Conservation (phyloP, 129 eudicot genomes). For the Flaveria ramosissima region DNA sequence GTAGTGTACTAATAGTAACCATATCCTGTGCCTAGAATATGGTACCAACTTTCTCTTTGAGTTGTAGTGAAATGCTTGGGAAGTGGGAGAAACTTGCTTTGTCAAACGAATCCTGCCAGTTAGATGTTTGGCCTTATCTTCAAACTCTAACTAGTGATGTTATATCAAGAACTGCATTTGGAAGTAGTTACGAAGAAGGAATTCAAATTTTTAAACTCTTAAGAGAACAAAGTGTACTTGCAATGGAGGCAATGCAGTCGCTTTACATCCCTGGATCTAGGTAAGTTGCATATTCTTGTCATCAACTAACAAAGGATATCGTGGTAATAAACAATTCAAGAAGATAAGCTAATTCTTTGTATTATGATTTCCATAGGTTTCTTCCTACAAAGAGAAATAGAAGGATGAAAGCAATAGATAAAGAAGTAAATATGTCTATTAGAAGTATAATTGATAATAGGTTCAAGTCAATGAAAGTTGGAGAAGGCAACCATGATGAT, state of each 20-base stretch:
- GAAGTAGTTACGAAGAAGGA: slow-evolving; percentile 16
- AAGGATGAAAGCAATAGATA: background rate
- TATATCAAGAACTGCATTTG: slow-evolving; percentile 13
- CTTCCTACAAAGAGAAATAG: background rate
- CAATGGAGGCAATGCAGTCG: background rate
- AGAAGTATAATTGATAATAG: background rate
- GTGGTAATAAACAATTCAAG: background rate
- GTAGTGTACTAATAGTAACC: too few species aligned
- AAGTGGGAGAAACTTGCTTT: background rate
- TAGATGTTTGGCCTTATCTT: slow-evolving; percentile 17
- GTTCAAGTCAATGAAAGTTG: background rate
- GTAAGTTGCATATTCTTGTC: too few species aligned
- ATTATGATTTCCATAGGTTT: background rate
- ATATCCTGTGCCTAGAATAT: background rate
- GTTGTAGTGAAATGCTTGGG: background rate
- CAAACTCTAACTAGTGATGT: slow-evolving; percentile 6
- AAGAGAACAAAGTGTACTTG: background rate
- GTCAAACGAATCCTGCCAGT: background rate
- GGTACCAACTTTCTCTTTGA: background rate
- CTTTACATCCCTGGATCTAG: too few species aligned
- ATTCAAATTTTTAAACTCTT: background rate
- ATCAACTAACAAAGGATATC: background rate
- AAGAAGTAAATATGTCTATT: background rate
- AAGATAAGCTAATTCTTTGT: background rate
- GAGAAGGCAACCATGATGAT: background rate